A percentile compares a stretch with the other conserved stretches of the same genome.
phyloP scores from a whole-genome alignment of 169 alveolate species.

The Plasmodium berghei region DNA sequence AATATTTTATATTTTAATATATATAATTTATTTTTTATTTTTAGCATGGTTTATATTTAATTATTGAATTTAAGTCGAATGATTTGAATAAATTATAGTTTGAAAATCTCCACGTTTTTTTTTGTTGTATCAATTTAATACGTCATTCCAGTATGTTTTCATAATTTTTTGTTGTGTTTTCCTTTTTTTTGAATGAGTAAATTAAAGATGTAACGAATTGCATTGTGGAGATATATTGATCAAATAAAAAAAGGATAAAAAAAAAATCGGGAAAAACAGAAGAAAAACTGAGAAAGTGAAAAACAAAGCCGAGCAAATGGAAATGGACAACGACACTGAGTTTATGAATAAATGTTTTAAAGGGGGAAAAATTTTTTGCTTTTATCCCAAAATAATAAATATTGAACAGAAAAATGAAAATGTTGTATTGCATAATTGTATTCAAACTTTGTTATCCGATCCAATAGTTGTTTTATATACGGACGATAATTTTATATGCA shows the following conservation, averaged over 20 bases:
- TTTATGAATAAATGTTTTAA: constrained; percentile 62
- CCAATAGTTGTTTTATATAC: constrained; percentile 77
- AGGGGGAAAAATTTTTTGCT: constrained; percentile 19
- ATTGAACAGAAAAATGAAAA: constrained; percentile 33
- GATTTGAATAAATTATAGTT: no score
- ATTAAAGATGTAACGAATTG: no score
- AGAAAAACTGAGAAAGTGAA: not conserved
- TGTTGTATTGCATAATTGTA: constrained; percentile 52
- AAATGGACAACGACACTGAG: constrained; percentile 48
- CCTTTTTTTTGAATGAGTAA: no score
- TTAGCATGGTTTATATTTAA: no score
- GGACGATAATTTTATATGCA: constrained; percentile 63
- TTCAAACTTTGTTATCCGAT: constrained; percentile 69
- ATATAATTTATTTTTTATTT: no score
- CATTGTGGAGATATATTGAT: no score
- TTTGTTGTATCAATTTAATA: no score
- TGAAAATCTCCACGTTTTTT: no score
- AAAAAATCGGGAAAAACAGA: not conserved
- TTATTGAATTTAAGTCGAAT: no score
- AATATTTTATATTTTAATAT: no score
- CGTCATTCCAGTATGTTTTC: no score
- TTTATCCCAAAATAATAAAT: constrained; percentile 6
- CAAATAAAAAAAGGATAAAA: not conserved
- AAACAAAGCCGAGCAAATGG: not conserved
- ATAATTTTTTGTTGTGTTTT: no score